Percentiles rank a stretch among this genome's conserved stretches.
Evolutionary conservation across 805 yeast genomes (phyloP).

Genomic region (Naumovozyma dairenensis): DNA sequence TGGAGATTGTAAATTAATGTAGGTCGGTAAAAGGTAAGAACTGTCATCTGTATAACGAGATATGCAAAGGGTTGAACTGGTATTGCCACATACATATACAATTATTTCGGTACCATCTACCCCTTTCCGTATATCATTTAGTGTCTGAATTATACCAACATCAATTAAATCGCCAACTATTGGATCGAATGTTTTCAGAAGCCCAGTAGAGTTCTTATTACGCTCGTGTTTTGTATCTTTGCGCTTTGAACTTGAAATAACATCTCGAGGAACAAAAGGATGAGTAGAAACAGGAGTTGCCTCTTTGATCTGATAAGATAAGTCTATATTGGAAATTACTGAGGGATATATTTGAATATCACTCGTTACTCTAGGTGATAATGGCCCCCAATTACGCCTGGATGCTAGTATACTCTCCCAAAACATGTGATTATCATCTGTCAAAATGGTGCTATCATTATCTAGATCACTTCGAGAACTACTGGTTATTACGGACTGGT

Average conservation of each 20-base stretch:
- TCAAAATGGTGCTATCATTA: conserved; percentile 1
- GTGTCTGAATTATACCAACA: conserved; percentile 17
- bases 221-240: background rate
- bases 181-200: conserved; percentile 13
- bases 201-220: background rate
- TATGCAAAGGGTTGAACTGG: conserved; percentile 8
- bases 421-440: conserved; percentile 7
- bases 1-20: conserved; percentile 27
- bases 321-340: conserved; percentile 8
- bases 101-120: conserved; percentile 14
- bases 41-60: conserved; percentile 1
- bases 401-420: conserved; percentile 9
- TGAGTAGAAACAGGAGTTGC: conserved; percentile 8
- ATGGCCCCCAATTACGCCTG: conserved; percentile 12
- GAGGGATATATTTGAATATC: conserved; percentile 15
- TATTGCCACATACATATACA: conserved; percentile 16
- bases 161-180: conserved; percentile 11
- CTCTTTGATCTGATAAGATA: conserved; percentile 10
- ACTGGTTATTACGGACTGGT: too few relatives aligned
- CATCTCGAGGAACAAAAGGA: conserved; percentile 16
- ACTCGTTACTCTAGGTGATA: conserved; percentile 12
- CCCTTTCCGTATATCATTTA: conserved; percentile 15
- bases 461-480: conserved; percentile 4
- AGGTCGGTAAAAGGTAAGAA: background rate
- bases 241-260: conserved; percentile 4